Base-by-base conservation (phyloP, 305 asterid species). In the Ruellia speciosa region DNA sequence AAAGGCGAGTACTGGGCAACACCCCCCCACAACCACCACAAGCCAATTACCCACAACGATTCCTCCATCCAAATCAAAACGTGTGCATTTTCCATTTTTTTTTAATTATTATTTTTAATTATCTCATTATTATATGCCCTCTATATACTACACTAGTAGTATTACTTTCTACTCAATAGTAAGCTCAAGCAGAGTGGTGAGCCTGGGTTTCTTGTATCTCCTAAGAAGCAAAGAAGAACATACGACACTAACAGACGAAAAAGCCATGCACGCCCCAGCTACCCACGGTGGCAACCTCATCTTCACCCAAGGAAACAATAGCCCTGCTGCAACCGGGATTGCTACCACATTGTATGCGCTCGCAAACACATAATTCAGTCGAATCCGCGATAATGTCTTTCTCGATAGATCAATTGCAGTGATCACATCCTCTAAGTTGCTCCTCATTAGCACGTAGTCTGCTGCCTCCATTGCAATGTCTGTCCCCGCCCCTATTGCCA, bases 401-500 rank as follows among this genome's bases (percentile, higher is more conserved):
- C 96, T 80, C 0, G 99, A 84, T 6, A 93, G 96, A 65, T 88
- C 99, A 12, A 93, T 86, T 14, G 99, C 97, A 13, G 97, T 86
- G 56, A 93, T 93, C 46, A 89, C 99, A 64, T 93, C 99, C 67
- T 93, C 99, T 58, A 93, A 72, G 82, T 65, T 84, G 83, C 85
- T 93, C 70, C 84, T 84, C 96, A 89, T 93, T 35, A 93, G 78
- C 45, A 93, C 96, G 14, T 89, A 89, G 70, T 93, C 97, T 0
- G 97, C 99, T n/a, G 99, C 99, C 71, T 93, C 99, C 50, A 93
- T 83, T 46, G 99, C 97, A 24, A 93, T 89, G 72, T 93, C 99
- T 1, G 99, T 93, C 51, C 99, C 99, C 0, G 97, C 96, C 31
- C 99, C 99, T 11, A 93, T 93, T 46, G 99, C 99, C 94, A 93